phyloP scores from a whole-genome alignment of 1,284 basidiomycete genomes.

The Serendipita sp. region DNA sequence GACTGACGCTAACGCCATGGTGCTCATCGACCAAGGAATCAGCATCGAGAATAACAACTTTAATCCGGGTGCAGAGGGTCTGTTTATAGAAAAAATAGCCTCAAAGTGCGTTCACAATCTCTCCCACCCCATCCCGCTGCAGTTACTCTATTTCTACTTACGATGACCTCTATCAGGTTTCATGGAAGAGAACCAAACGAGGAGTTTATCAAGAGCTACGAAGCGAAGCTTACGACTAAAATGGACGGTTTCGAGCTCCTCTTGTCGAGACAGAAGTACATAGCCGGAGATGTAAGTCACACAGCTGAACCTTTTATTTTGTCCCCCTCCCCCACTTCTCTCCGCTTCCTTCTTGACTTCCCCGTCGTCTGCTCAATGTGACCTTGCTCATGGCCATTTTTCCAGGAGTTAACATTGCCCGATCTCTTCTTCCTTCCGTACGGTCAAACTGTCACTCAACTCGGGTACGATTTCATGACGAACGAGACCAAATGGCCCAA shows the following conservation, averaged over 20 bases:
- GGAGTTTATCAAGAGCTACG: constrained; percentile 14
- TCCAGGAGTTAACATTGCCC: constrained; percentile 17
- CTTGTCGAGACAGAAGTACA: constrained; percentile 19
- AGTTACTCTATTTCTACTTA: not conserved
- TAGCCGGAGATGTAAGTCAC: constrained; percentile 18
- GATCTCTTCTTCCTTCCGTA: constrained; percentile 23
- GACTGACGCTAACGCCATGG: constrained; percentile 16
- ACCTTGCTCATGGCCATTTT: not conserved
- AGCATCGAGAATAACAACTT: constrained; percentile 22
- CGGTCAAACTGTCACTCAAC: constrained; percentile 7
- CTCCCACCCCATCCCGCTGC: not conserved
- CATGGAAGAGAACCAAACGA: constrained; percentile 12
- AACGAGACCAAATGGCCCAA: not conserved
- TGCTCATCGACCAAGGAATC: constrained; percentile 19
- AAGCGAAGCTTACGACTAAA: constrained; percentile 13
- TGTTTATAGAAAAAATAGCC: constrained; percentile 11
- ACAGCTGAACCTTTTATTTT: not conserved
- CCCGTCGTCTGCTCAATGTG: too few species aligned
- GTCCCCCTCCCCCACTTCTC: not conserved
- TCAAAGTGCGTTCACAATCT: not conserved
- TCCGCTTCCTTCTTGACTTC: not conserved
- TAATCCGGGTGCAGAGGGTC: constrained; percentile 15
- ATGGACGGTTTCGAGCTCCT: constrained; percentile 23
- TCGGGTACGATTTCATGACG: constrained; percentile 8
- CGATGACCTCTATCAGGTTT: not conserved